A percentile compares a stretch with the other conserved stretches of the same genome.
These are phyloP conservation scores for Sisymbrium irio DNA, from an alignment of 345 rosid species.

Conservation along the genomic window DNA sequence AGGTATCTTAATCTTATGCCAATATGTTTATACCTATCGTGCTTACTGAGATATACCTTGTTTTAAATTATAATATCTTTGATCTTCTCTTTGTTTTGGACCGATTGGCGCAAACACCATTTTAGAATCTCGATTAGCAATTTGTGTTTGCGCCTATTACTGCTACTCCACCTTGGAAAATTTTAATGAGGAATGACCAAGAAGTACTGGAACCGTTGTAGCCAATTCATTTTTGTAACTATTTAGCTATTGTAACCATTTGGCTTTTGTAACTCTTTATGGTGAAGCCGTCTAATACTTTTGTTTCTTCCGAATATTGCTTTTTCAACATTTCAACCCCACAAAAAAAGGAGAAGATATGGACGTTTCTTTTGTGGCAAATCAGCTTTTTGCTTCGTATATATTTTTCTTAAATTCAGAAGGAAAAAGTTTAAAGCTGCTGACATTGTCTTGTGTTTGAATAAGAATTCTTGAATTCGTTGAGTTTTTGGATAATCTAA, in stretches of 20 bases:
- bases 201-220: background rate
- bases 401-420: background rate
- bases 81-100: background rate
- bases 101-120: no score
- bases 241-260: background rate
- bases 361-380: background rate
- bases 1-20: constrained; percentile 45
- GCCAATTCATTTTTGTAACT: background rate
- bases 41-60: background rate
- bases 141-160: no score
- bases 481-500: background rate
- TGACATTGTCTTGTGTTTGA: constrained; percentile 1
- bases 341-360: background rate
- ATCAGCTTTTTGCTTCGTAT: constrained; percentile 1
- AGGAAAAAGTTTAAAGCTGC: background rate
- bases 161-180: no score
- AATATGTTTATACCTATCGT: background rate
- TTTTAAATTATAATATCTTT: background rate
- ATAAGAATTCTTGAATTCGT: background rate
- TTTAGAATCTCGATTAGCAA: no score
- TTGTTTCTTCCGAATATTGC: no score
- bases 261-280: background rate
- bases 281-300: background rate
- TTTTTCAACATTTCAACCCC: background rate
- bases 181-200: no score